Conservation (phyloP, 768 basidiomycete species). For the Boletus tomentosulus region DNA sequence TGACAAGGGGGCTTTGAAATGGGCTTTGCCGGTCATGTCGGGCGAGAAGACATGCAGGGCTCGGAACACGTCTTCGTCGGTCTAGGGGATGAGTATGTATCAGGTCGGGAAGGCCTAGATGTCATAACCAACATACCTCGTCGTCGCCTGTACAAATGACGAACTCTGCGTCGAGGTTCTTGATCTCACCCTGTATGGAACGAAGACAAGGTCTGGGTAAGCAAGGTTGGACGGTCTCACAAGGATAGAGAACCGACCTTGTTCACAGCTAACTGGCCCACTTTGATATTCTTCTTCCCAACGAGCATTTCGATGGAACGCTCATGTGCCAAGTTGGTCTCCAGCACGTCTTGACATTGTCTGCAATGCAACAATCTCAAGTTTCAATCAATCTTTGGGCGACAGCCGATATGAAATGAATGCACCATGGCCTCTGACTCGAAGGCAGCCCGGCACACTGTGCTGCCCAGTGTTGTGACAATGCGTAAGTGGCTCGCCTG, state of each 20-base stretch:
- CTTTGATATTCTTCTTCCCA: constrained; percentile 98
- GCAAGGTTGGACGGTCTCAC: neutral
- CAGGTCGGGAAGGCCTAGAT: no score
- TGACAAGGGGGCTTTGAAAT: no score
- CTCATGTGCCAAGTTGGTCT: constrained; percentile 90
- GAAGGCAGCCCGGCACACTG: constrained; percentile 70
- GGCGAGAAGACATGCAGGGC: no score
- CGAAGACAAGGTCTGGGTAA: neutral
- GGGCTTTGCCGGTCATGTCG: no score
- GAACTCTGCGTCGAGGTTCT: constrained; percentile 91
- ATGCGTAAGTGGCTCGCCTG: constrained; percentile 90
- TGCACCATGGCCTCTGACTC: constrained; percentile 78
- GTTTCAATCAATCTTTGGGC: no score
- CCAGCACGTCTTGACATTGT: constrained; percentile 93
- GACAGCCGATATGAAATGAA: no score
- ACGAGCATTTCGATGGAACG: constrained; percentile 95
- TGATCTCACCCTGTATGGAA: constrained; percentile 70
- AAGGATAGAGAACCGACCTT: constrained; percentile 46
- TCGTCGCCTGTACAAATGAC: constrained; percentile 98
- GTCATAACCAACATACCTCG: constrained; percentile 65
- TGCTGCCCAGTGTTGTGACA: constrained; percentile 78
- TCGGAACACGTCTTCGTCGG: no score
- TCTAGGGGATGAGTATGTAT: no score
- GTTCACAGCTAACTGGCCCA: constrained; percentile 91
- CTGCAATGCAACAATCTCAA: constrained; percentile 95